Base-by-base conservation (phyloP, 495 filamentous ascomycete genomes). In the Penicillium canariense region DNA sequence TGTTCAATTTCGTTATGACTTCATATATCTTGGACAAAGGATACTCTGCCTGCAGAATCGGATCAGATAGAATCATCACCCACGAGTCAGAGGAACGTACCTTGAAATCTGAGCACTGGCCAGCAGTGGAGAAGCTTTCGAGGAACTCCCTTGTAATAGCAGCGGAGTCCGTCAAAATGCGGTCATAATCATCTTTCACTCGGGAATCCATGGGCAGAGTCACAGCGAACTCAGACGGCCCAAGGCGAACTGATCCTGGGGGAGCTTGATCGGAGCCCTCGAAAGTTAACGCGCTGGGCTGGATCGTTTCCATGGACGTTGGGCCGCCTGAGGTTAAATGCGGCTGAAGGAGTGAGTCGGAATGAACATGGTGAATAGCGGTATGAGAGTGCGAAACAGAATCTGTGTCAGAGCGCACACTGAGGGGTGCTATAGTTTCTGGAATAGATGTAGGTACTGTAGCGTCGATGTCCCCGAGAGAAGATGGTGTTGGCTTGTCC, bases 201-300 rank as follows among this genome's bases (percentile, higher is more conserved):
- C 74, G 63, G 10, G 73, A 73, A 55, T 78, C 73, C 70, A 78
- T 76, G 0, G 75, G 73, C 43, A 78, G 69, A 12, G 71, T 65
- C 0, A 78, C 59, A 18, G 75, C 73, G 52, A 73, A 78, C 48
- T 78, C 75, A 4, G 68, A 68, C 15, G 71, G 67, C 1, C 75
- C 73, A 50, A 78, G 71, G 17, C 63, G 55, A 25, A 78, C 51
- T 15, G 73, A 71, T n/a, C 75, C 75, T 5, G 71, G 72, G 8
- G 47, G 22, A n/a, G 40, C 14, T 28, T 70, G 61, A 22, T 73
- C 69, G 10, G 44, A 40, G 46, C 66, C 49, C 2, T 34, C 65
- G n/a, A 71, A 65, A 18, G 71, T 68, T 39, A 78, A 66, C 14
- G 67, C 73, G 48, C 71, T 72, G 3, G 73, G 75, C 10, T 76